Evolutionary conservation across 148 eudicot species (phyloP).

Genomic region (Hydrangea macrophylla): DNA sequence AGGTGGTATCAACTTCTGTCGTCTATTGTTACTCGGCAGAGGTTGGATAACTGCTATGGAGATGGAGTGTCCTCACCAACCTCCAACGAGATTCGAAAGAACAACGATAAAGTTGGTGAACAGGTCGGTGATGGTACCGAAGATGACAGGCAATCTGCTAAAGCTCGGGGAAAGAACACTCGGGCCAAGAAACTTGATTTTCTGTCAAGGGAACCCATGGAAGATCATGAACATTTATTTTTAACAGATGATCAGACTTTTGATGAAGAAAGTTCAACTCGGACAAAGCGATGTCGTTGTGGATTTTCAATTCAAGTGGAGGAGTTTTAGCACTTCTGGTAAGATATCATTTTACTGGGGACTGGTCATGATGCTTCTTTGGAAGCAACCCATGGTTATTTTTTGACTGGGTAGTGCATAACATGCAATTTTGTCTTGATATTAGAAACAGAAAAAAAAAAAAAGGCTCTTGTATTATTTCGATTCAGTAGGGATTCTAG

Average conservation of each 20-base stretch:
- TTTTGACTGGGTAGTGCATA: background rate
- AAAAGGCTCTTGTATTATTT: too few relatives aligned
- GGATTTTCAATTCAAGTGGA: slow-evolving; percentile 81
- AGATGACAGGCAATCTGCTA: slow-evolving; percentile 17
- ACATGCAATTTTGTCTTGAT: background rate
- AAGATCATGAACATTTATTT: slow-evolving; percentile 73
- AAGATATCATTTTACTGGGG: background rate
- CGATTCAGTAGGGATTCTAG: too few relatives aligned
- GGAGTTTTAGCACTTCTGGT: slow-evolving; percentile 46
- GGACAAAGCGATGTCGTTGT: slow-evolving; percentile 65
- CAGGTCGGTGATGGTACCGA: slow-evolving; percentile 5
- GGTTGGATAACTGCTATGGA: slow-evolving; percentile 61
- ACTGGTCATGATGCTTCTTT: background rate
- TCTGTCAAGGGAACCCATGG: slow-evolving; percentile 14
- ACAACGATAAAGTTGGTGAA: slow-evolving; percentile 19
- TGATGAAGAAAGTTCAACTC: slow-evolving; percentile 43
- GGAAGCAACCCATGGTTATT: background rate
- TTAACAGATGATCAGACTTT: slow-evolving; percentile 38
- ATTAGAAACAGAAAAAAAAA: too few relatives aligned
- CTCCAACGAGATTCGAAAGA: slow-evolving; percentile 16
- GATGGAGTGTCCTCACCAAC: slow-evolving; percentile 28
- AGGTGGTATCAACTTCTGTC: slow-evolving; percentile 98
- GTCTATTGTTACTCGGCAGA: slow-evolving; percentile 73
- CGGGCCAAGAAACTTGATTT: slow-evolving; percentile 14
- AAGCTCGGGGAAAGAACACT: slow-evolving; percentile 17